Percentiles rank a stretch among this genome's conserved stretches.
Conservation (phyloP, 306 rosid species). For the Clitoria ternatea region DNA sequence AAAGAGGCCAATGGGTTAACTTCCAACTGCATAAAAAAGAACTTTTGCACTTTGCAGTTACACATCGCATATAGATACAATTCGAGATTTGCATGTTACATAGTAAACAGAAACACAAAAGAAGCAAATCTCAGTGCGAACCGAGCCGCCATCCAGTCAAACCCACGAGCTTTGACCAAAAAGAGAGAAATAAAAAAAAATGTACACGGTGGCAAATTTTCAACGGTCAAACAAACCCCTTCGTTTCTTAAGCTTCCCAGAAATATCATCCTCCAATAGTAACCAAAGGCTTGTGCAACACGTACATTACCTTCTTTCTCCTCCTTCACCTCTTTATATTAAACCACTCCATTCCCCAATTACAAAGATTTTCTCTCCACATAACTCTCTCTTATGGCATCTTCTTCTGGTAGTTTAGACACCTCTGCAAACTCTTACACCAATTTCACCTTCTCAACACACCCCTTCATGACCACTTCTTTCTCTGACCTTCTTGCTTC, state of each 20-base stretch:
- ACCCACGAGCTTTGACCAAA: constrained; percentile 10
- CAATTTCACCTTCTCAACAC: constrained; percentile 60
- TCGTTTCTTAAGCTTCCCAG: constrained; percentile 36
- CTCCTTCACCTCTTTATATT: not conserved
- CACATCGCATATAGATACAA: not conserved
- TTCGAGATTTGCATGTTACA: too few relatives aligned
- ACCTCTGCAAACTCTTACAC: constrained; percentile 58
- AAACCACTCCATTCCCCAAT: constrained; percentile 6
- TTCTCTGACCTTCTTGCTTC: constrained; percentile 70
- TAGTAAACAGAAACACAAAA: not conserved
- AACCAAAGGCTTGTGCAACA: constrained; percentile 36
- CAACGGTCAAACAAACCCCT: constrained; percentile 50
- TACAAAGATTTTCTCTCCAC: constrained; percentile 11
- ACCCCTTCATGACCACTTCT: constrained; percentile 66
- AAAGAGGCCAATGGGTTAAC: not conserved
- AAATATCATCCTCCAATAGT: constrained; percentile 34
- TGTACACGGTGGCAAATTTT: constrained; percentile 26
- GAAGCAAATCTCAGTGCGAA: not conserved
- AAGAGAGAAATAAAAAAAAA: not conserved
- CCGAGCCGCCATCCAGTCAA: constrained; percentile 5
- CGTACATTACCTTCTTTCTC: constrained; percentile 33
- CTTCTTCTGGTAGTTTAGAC: constrained; percentile 66
- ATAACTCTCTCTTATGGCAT: constrained; percentile 33
- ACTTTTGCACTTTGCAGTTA: not conserved
- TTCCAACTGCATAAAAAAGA: not conserved